A percentile compares a stretch with the other conserved stretches of the same genome.
These are phyloP conservation scores for Backusella circina DNA, from an alignment of 192 early-diverging fungal species.

Conservation along the genomic window DNA sequence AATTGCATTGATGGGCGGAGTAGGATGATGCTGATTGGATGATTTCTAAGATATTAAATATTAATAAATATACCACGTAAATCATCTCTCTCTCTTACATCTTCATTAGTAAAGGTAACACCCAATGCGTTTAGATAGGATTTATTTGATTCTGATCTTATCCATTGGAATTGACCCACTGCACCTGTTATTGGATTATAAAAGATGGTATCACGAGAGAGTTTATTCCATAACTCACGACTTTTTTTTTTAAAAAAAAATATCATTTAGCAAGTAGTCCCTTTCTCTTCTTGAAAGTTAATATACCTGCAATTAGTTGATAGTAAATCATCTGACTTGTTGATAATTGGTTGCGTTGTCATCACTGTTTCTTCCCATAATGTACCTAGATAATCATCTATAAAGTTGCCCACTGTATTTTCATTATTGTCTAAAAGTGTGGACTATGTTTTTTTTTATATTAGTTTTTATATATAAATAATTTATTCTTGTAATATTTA, in stretches of 20 bases:
- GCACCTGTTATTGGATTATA: constrained; percentile 37
- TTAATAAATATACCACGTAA: background rate
- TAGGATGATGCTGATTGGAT: background rate
- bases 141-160: constrained; percentile 31
- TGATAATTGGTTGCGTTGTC: background rate
- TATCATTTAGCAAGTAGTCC: too few relatives aligned
- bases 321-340: background rate
- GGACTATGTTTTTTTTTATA: background rate
- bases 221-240: constrained; percentile 32
- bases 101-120: constrained; percentile 31
- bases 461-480: background rate
- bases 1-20: background rate
- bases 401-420: background rate
- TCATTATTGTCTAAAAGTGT: background rate
- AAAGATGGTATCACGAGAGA: constrained; percentile 36
- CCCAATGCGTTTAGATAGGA: constrained; percentile 34
- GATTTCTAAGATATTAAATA: background rate
- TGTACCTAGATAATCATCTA: background rate
- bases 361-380: background rate
- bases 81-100: background rate
- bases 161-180: constrained; percentile 42
- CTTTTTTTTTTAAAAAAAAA: constrained; percentile 11
- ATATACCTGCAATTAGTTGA: constrained; percentile 22
- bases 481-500: too few relatives aligned
- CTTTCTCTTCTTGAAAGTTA: background rate